Conservation (phyloP, 139 green algal genomes). For the Pedinophyceae sp. region DNA sequence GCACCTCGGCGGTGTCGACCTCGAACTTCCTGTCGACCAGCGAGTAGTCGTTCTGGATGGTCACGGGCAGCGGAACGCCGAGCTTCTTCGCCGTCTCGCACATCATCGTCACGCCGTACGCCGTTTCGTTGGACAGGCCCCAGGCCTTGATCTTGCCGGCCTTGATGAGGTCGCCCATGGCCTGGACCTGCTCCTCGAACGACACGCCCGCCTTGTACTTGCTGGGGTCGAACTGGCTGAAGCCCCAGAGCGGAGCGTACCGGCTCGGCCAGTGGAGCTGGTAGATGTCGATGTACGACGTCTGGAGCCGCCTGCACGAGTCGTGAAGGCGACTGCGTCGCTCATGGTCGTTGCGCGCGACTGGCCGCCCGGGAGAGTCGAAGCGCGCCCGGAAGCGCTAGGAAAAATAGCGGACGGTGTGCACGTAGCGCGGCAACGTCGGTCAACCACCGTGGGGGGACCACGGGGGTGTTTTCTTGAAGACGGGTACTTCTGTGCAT, state of each 20-base stretch:
- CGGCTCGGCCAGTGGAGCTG: conserved; percentile 58
- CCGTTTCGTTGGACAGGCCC: conserved; percentile 70
- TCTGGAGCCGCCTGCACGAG: conserved; percentile 34
- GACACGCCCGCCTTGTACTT: conserved; percentile 7
- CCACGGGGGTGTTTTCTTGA: background rate
- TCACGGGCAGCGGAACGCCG: conserved; percentile 37
- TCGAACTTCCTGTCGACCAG: conserved; percentile 35
- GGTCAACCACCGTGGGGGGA: background rate
- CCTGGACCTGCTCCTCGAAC: conserved; percentile 20
- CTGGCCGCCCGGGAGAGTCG: background rate
- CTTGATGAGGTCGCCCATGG: conserved; percentile 42
- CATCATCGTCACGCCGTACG: conserved; percentile 46
- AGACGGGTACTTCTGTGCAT: conserved; percentile 2
- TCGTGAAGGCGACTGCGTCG: conserved; percentile 12
- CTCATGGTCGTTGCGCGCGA: conserved; percentile 1
- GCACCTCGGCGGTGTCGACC: conserved; percentile 39
- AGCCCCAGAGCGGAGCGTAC: conserved; percentile 38
- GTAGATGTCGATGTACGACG: conserved; percentile 50
- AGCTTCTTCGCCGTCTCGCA: conserved; percentile 36
- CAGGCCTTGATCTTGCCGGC: conserved; percentile 60
- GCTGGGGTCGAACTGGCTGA: background rate
- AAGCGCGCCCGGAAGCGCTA: conserved; percentile 9
- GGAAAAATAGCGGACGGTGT: background rate
- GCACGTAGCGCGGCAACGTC: background rate
- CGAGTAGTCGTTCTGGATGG: conserved; percentile 68